These are phyloP conservation scores for Xylaria nigripes DNA, from an alignment of 495 filamentous ascomycete species.

Conservation along the genomic window DNA sequence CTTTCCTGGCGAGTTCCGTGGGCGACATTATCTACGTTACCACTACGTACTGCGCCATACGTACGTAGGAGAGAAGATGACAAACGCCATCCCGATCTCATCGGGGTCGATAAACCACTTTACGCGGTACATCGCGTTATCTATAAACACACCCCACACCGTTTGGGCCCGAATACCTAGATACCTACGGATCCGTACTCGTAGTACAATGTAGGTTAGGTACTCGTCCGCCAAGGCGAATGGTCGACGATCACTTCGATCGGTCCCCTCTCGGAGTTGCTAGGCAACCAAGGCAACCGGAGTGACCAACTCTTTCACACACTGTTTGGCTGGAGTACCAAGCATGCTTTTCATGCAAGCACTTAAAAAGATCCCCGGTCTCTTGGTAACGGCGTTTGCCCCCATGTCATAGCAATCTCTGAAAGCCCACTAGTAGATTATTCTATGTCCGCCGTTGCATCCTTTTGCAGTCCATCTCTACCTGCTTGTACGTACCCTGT, in stretches of 20 bases:
- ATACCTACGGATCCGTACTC: background rate
- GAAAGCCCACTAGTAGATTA: conserved; percentile 9
- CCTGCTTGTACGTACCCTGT: conserved; percentile 5
- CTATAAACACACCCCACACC: conserved; percentile 20
- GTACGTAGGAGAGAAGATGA: background rate
- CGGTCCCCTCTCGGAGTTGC: conserved; percentile 19
- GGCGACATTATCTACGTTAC: conserved; percentile 6
- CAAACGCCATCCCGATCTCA: conserved; percentile 1
- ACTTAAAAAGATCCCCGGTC: conserved; percentile 23
- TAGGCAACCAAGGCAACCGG: conserved; percentile 24
- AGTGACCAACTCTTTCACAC: conserved; percentile 21
- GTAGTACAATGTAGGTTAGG: background rate
- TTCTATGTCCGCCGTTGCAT: conserved; percentile 12
- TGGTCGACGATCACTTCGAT: conserved; percentile 15
- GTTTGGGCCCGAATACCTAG: conserved; percentile 14
- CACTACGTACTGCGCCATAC: background rate
- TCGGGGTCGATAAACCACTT: conserved; percentile 26
- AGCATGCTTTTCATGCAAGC: conserved; percentile 29
- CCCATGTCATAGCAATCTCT: conserved; percentile 13
- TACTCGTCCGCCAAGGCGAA: conserved; percentile 20
- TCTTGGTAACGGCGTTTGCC: conserved; percentile 4
- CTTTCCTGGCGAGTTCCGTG: conserved; percentile 2
- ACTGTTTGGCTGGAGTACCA: conserved; percentile 9
- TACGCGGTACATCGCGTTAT: conserved; percentile 28
- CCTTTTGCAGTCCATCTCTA: conserved; percentile 18